Evolutionary conservation across 2,329 filamentous ascomycete genomes (phyloP).

Genomic region (Colletotrichum lentis): DNA sequence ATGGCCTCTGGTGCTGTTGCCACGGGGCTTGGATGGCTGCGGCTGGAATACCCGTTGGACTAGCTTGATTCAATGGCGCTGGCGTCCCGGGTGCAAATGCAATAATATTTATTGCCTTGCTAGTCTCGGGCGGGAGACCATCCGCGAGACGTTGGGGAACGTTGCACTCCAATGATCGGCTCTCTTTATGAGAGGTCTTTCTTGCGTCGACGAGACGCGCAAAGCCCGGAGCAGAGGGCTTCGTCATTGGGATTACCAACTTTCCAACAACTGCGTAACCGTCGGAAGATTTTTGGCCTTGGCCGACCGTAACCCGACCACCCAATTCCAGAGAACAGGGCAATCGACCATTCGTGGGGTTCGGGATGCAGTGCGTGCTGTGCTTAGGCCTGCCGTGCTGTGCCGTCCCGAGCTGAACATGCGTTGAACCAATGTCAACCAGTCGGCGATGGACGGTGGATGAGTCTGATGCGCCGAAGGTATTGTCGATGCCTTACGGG

Average conservation of each 20-base stretch:
- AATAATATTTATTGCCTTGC: conserved; percentile 8
- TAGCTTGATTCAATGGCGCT: conserved; percentile 10
- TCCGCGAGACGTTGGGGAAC: conserved; percentile 2
- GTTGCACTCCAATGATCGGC: conserved; percentile 21
- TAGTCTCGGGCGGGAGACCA: conserved; percentile 2
- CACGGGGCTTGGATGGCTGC: not conserved
- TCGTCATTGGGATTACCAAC: conserved; percentile 14
- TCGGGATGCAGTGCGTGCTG: conserved; percentile 16
- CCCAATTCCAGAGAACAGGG: conserved; percentile 4
- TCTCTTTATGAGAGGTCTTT: not conserved
- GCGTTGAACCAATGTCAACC: conserved; percentile 15
- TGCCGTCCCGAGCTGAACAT: conserved; percentile 17
- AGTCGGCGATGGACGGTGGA: not conserved
- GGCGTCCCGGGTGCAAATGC: not conserved
- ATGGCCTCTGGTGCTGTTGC: not conserved
- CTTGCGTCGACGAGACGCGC: not conserved
- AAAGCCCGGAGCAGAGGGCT: not conserved
- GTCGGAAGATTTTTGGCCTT: conserved; percentile 9
- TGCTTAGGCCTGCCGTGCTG: conserved; percentile 18
- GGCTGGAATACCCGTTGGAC: not conserved
- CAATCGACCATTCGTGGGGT: conserved; percentile 9
- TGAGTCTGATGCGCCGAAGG: too few species aligned
- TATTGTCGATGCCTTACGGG: not conserved
- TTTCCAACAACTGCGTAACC: not conserved
- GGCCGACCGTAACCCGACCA: conserved; percentile 23